Conservation (phyloP, 208 protist species). For the Phytomonas serpens region DNA sequence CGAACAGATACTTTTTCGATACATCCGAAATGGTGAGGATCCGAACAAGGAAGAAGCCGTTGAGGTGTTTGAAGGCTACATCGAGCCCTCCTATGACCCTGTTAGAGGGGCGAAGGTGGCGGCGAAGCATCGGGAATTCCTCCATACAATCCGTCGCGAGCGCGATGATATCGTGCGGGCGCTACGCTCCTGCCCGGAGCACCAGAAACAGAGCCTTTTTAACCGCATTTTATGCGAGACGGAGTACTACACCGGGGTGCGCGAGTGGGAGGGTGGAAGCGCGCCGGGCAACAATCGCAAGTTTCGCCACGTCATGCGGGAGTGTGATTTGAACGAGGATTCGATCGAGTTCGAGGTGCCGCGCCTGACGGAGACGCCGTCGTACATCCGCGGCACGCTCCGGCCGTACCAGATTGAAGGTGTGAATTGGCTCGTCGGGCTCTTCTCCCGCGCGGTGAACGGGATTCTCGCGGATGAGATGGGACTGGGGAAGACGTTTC, state of each 20-base stretch:
- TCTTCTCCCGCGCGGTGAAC: slow-evolving; percentile 95
- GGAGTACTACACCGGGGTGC: slow-evolving; percentile 81
- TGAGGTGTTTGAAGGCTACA: slow-evolving; percentile 64
- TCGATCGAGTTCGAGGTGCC: slow-evolving; percentile 44
- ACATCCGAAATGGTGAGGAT: slow-evolving; percentile 52
- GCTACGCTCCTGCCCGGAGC: slow-evolving; percentile 49
- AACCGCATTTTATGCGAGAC: slow-evolving; percentile 72
- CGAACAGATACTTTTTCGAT: slow-evolving; percentile 70
- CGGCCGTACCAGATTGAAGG: slow-evolving; percentile 97
- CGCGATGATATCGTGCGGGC: slow-evolving; percentile 59
- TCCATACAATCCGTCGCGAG: slow-evolving; percentile 39
- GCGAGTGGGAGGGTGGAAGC: slow-evolving; percentile 46
- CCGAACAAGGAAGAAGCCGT: slow-evolving; percentile 52
- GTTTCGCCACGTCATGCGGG: slow-evolving; percentile 12
- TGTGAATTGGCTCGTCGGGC: slow-evolving; percentile 97
- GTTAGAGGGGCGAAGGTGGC: slow-evolving; percentile 26
- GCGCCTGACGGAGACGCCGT: slow-evolving; percentile 76
- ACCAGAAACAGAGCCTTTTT: slow-evolving; percentile 54
- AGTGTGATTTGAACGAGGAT: slow-evolving; percentile 28
- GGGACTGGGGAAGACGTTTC: slow-evolving; percentile 96
- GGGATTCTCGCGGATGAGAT: slow-evolving; percentile 99
- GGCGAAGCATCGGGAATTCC: slow-evolving; percentile 23
- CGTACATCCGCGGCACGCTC: slow-evolving; percentile 89
- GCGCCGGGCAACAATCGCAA: slow-evolving; percentile 8
- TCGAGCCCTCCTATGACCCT: slow-evolving; percentile 48